Evolutionary conservation across 345 rosid species (phyloP).

Genomic region (Aquilaria malaccensis): DNA sequence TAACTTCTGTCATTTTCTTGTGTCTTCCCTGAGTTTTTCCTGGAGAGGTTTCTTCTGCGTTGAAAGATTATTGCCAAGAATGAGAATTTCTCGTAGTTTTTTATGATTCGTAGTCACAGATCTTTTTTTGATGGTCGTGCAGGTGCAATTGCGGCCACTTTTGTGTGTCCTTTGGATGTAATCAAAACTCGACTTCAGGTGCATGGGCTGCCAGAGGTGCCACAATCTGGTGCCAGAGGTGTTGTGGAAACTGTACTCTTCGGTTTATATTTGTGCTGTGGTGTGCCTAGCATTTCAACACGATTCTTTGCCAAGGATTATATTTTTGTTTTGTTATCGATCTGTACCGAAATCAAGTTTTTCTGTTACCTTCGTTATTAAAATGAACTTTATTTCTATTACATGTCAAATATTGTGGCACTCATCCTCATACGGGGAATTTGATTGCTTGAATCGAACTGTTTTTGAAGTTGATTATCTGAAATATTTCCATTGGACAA

Average conservation of each 20-base stretch:
- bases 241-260: conserved; percentile 6
- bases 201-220: conserved; percentile 61
- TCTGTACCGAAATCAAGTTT: too few species aligned
- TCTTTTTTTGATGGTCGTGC: conserved; percentile 9
- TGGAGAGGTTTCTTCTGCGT: too few species aligned
- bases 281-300: too few species aligned
- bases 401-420: too few species aligned
- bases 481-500: too few species aligned
- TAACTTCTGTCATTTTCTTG: neutral
- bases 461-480: too few species aligned
- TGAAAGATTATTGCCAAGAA: neutral
- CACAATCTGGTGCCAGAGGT: conserved; percentile 56
- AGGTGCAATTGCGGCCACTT: conserved; percentile 96
- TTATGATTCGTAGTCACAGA: neutral
- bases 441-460: too few species aligned
- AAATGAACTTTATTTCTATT: too few species aligned
- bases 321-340: too few species aligned
- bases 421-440: too few species aligned
- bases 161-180: conserved; percentile 94
- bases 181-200: conserved; percentile 95
- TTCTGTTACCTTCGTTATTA: too few species aligned
- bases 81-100: neutral
- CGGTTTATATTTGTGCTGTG: conserved; percentile 4
- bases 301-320: neutral
- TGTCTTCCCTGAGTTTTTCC: too few species aligned